Evolutionary conservation across 306 rosid genomes (phyloP).

Genomic region (cucumber (Cucumis sativus)): DNA sequence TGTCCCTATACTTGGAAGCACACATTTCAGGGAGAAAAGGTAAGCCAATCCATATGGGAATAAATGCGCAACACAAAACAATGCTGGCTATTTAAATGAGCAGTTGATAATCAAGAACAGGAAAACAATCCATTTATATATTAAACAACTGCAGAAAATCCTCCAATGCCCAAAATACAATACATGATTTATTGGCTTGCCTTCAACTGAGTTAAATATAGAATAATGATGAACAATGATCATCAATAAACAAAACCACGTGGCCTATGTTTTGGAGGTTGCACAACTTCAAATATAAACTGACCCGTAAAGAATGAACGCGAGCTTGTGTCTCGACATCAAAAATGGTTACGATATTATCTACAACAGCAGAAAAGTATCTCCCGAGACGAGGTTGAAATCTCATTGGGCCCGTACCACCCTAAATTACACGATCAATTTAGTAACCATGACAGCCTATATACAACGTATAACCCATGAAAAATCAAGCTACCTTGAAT

Average conservation of each 20-base stretch:
- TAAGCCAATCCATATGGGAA: neutral
- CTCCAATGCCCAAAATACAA: neutral
- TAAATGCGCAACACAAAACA: neutral
- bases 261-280: neutral
- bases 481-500: constrained; percentile 46
- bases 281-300: constrained; percentile 3
- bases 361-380: constrained; percentile 83
- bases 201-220: neutral
- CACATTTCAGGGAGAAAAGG: constrained; percentile 5
- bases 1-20: constrained; percentile 56
- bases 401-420: constrained; percentile 78
- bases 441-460: neutral
- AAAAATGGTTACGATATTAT: constrained; percentile 75
- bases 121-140: neutral
- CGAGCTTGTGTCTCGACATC: constrained; percentile 74
- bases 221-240: neutral
- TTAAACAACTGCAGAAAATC: neutral
- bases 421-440: constrained; percentile 29
- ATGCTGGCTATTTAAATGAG: neutral
- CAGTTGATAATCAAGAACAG: neutral
- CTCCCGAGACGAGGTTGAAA: constrained; percentile 88
- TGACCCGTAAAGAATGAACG: constrained; percentile 69
- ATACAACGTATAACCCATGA: neutral
- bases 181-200: neutral
- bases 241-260: neutral